phyloP scores from a whole-genome alignment of 441 rosid genomes.

The Arabidopsis lyrata region DNA sequence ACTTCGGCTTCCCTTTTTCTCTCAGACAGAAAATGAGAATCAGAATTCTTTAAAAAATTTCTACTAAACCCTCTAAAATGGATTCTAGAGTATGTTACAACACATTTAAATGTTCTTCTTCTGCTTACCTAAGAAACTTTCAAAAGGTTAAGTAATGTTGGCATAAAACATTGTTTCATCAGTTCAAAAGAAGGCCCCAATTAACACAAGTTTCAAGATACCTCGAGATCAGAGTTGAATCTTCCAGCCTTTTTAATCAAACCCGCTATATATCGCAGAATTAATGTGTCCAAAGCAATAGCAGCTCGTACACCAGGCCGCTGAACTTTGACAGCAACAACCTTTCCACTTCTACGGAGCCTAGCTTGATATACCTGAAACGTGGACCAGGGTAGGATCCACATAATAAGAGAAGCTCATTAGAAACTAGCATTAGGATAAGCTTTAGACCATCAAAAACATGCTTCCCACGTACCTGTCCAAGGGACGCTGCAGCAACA shows the following conservation, averaged over 20 bases:
- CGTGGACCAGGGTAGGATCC: constrained; percentile 28
- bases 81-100: constrained; percentile 19
- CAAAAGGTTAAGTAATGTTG: constrained; percentile 17
- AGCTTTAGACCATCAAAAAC: constrained; percentile 26
- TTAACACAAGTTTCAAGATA: constrained; percentile 38
- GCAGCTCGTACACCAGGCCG: constrained; percentile 97
- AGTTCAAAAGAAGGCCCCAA: constrained; percentile 21
- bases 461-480: constrained; percentile 62
- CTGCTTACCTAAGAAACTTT: constrained; percentile 15
- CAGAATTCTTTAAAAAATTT: background rate
- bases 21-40: constrained; percentile 22
- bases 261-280: constrained; percentile 78
- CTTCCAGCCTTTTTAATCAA: constrained; percentile 70
- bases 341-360: constrained; percentile 61
- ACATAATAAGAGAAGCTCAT: constrained; percentile 9
- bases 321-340: constrained; percentile 95
- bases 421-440: constrained; percentile 20
- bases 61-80: constrained; percentile 16
- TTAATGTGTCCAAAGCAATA: constrained; percentile 85
- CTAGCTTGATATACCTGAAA: constrained; percentile 90
- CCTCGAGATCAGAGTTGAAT: constrained; percentile 90
- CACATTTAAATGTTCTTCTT: constrained; percentile 1
- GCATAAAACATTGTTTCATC: background rate
- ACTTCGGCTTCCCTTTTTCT: too few species aligned
- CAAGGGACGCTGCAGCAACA: constrained; percentile 92